Conservation (phyloP, 495 filamentous ascomycete genomes). For the Lindgomyces ingoldianus region DNA sequence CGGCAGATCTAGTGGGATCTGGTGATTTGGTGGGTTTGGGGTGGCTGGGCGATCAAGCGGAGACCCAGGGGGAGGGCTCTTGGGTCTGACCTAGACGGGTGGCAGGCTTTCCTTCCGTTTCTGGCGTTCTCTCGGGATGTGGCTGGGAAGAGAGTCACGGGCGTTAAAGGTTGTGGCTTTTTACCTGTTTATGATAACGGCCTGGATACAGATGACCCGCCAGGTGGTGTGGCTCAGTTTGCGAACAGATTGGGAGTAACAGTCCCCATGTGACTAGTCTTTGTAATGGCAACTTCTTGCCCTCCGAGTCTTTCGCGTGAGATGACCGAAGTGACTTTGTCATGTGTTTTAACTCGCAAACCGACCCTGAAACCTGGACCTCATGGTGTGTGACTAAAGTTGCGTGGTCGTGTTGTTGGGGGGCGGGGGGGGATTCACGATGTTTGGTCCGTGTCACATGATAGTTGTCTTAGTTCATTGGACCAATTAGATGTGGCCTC, state of each 20-base stretch:
- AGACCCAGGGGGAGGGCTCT: background rate
- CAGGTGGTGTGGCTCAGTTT: background rate
- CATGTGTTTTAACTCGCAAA: no score
- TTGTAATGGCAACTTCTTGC: background rate
- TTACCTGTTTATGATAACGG: conserved; percentile 3
- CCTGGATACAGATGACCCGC: background rate
- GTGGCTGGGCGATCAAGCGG: background rate
- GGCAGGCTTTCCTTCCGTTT: no score
- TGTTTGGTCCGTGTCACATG: background rate
- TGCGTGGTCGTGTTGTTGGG: background rate
- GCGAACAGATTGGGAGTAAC: background rate
- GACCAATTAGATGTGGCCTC: background rate
- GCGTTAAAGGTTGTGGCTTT: background rate
- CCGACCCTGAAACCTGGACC: background rate
- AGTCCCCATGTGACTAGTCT: background rate
- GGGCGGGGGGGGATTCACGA: background rate
- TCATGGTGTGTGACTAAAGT: background rate
- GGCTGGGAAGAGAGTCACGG: background rate
- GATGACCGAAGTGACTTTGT: background rate
- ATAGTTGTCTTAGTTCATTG: background rate
- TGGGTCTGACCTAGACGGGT: background rate
- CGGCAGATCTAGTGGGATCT: background rate
- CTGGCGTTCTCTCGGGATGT: background rate
- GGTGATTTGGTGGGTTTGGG: conserved; percentile 10
- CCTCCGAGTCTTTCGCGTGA: background rate